Conservation (phyloP, 768 basidiomycete species). For the Collybia sordida region DNA sequence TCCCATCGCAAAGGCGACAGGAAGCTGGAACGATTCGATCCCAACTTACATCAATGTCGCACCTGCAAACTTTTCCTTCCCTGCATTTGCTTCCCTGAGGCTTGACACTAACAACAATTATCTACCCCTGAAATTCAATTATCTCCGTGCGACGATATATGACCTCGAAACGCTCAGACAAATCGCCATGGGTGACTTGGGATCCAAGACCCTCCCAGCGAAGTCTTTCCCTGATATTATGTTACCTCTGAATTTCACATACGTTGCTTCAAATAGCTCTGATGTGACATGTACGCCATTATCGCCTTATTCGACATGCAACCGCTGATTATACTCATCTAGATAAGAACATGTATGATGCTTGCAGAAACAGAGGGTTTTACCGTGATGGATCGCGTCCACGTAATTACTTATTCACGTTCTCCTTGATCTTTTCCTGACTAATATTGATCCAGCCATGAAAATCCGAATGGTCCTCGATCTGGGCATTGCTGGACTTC, state of each 20-base stretch:
- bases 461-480: constrained; percentile 64
- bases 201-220: constrained; percentile 60
- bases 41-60: constrained; percentile 66
- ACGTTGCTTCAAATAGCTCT: constrained; percentile 72
- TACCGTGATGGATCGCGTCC: constrained; percentile 52
- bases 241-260: constrained; percentile 83
- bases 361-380: constrained; percentile 62
- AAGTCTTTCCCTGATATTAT: constrained; percentile 62
- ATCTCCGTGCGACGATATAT: constrained; percentile 65
- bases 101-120: constrained; percentile 75
- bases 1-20: constrained; percentile 63
- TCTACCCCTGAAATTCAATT: constrained; percentile 73
- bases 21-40: constrained; percentile 53
- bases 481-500: constrained; percentile 71
- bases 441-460: constrained; percentile 41
- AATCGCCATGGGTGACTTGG: constrained; percentile 68
- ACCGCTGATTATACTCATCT: constrained; percentile 7
- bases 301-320: constrained; percentile 1
- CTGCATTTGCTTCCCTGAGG: constrained; percentile 71
- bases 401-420: constrained; percentile 41
- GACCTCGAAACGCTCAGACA: constrained; percentile 64
- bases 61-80: constrained; percentile 91
- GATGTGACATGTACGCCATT: constrained; percentile 72
- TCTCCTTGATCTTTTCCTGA: constrained; percentile 2
- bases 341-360: constrained; percentile 79